These are phyloP conservation scores for Scytalidium sp. DNA, from an alignment of 2,329 filamentous ascomycete genomes.

Conservation along the genomic window DNA sequence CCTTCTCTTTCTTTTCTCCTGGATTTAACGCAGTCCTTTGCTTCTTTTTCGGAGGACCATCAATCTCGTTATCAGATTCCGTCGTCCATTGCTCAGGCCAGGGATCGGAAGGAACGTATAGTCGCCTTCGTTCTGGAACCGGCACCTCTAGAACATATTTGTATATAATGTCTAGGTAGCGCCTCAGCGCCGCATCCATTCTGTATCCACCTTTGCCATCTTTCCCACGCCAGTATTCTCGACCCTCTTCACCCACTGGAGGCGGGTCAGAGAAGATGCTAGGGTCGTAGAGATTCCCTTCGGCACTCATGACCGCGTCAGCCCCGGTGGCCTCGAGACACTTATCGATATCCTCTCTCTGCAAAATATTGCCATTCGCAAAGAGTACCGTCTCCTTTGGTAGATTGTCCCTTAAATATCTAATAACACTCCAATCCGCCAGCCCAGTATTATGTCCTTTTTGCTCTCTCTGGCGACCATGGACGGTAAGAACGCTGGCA, in stretches of 20 bases:
- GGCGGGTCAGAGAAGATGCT: conserved; percentile 76
- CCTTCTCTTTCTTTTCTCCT: conserved; percentile 34
- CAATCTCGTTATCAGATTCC: conserved; percentile 29
- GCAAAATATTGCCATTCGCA: conserved; percentile 92
- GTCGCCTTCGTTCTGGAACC: conserved; percentile 64
- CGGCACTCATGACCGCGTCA: conserved; percentile 93
- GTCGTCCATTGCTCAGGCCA: conserved; percentile 29
- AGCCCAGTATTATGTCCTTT: conserved; percentile 94
- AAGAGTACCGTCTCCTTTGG: conserved; percentile 90
- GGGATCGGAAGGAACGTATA: conserved; percentile 61
- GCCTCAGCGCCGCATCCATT: conserved; percentile 80
- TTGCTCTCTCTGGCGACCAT: conserved; percentile 84
- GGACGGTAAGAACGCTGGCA: conserved; percentile 89
- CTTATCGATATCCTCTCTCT: conserved; percentile 70
- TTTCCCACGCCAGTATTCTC: conserved; percentile 82
- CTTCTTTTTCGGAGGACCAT: conserved; percentile 32
- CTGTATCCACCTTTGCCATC: conserved; percentile 82
- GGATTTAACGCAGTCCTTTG: conserved; percentile 37
- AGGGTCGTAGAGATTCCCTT: conserved; percentile 91
- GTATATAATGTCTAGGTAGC: conserved; percentile 90
- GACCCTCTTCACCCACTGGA: conserved; percentile 57
- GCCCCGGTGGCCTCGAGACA: conserved; percentile 83
- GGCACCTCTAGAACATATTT: conserved; percentile 66
- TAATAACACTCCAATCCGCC: conserved; percentile 86
- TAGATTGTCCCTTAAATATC: conserved; percentile 77